Evolutionary conservation across 345 rosid genomes (phyloP), one percentile per base, ranked within the genome.

Genomic region (Syzygium aromaticum): DNA sequence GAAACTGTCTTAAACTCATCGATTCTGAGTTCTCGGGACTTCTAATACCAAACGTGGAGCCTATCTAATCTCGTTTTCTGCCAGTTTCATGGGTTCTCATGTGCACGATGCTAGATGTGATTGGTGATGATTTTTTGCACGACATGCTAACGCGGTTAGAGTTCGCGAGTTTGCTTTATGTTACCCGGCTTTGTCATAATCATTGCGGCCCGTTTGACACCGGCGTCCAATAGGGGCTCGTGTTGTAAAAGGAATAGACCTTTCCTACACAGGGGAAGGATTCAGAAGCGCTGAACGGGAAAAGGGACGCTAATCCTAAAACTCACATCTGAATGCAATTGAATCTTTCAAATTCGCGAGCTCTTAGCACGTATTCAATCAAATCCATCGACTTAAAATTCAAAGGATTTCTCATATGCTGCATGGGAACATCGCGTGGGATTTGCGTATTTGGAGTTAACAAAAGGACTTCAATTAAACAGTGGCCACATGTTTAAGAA

Each of bases 161-260:
- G 6, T 9, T 9, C 0, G 3, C 0, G 9, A 33, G 46, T 67
- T 33, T 11, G 14, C 19, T 33, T 33, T 40, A 67, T 15, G 1
- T 17, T 67, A 67, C 25, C 80, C 0, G 7, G 9, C 80, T 64
- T 8, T 17, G 25, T 33, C 46, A 9, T 3, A 30, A 67, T 67
- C 23, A 16, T 67, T 23, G 1, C 2, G 7, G 46, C 1, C 7
- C 11, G 0, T 17, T 9, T 2, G 78, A 67, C 78, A 33, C 23
- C 46, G 7, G 46, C 78, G 17, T 33, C 4, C 9, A 8, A 1
- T 67, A 54, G 78, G 23, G 0, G 1, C 46, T 33, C 33, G 10
- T 67, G 46, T 17, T 33, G 78, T 67, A 43, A 43, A 17, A 33
- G 80, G 19, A 67, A 67, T 40, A 33, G 46, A 33, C 25, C 13